Evolutionary conservation across 1,139 yeast genomes (phyloP), one percentile per base, ranked within the genome.

Genomic region (Diutina sp.): DNA sequence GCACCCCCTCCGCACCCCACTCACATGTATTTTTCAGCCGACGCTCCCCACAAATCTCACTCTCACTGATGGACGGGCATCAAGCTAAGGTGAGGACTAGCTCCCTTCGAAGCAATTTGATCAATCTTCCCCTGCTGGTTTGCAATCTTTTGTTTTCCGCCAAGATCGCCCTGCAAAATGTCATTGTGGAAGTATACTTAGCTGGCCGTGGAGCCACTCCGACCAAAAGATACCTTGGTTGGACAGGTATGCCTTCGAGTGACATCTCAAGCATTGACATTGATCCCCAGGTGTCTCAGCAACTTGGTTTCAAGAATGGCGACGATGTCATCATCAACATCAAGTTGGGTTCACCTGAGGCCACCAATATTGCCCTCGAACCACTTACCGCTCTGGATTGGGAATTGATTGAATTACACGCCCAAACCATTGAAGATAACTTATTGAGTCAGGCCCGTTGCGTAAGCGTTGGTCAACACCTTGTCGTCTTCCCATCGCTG

Each of bases 401-500:
- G 98, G 98, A 91, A 63, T 73, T 88, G 50, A 88, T 90, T 6
- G 97, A 90, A 65, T 71, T 87, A 4, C 89, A 93, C 68, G 95
- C 96, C 1, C 83, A 79, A 55, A 80, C 78, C 55, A 77, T 93
- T 50, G 98, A 93, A 65, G 82, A 83, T 55, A 82, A 83, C 62
- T 76, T 91, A 63, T 72, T 91, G 51, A 82, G 84, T 57, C 98
- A 91, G 67, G 84, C 95, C 1, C 74, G 98, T 58, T 87, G 95
- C 56, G 87, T 90, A 1, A 74, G 84, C 0, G 60, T 76, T 30
- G 73, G 77, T 55, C 93, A 85, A 61, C 71, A 77, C 0, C 71
- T 91, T 58, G 80, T 87, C 12, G 87, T 91, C 1, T 89, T 83
- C 64, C 87, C 96, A 0, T 81, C 87, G 14, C 75, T 80, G 35